Base-by-base conservation (phyloP, 805 yeast species). In the Saccharomyces eubayanus region DNA sequence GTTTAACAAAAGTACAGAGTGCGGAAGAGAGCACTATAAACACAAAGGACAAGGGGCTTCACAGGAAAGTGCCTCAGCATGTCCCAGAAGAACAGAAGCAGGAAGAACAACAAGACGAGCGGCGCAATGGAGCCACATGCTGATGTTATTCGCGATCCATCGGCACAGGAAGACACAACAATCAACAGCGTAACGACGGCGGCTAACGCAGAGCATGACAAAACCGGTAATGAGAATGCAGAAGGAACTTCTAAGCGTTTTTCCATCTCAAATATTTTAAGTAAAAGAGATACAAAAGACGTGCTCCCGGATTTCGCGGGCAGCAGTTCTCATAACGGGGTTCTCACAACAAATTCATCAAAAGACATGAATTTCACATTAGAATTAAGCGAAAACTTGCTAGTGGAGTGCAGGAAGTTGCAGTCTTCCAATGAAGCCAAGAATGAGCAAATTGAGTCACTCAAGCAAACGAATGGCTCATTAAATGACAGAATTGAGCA, bases 331-430 rank as follows among this genome's bases (percentile, higher is more conserved):
- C 63, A 65, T 48, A 56, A 54, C 36, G 73, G 74, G n/a, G 63
- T 60, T 5, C 50, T 62, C 12, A 57, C 58, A 29, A 58, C 55
- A 45, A 64, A 53, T 54, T 54, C 53, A n/a, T 81, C 82, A 21
- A 81, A 81, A 58, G 87, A 85, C 55, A 81, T 85, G 73, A 81
- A 82, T 63, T 86, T 86, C 63, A 82, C 85, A 14, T 85, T 85
- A 54, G 89, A 87, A 3, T 68, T 87, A 53, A 83, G 89, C 69
- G 92, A 87, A 61, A 85, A 84, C 54, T 71, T 87, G 57, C 74
- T 87, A 16, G 72, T 78, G 47, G 89, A 87, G 66, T 85, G 90
- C 62, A 78, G 91, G 59, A 76, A 85, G 56, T 73, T 87, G 53
- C 84, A 81, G 52, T 83, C 86, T 28, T 89, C 85, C 55, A 83